Evolutionary conservation across 305 asterid genomes (phyloP).

Genomic region (Fraxinus floribunda): DNA sequence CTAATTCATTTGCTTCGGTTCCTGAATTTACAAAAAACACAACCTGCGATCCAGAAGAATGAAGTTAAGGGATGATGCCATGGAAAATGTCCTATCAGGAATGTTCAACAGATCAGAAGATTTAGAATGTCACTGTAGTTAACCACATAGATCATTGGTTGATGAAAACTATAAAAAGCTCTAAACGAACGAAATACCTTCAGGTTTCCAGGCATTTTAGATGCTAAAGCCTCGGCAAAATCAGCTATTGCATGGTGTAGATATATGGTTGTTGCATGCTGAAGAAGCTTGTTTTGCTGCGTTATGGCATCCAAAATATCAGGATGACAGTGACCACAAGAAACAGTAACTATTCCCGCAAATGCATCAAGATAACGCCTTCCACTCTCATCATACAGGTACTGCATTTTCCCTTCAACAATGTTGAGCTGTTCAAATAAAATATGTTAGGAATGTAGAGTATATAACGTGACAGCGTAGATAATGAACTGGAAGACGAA

Average conservation of each 20-base stretch:
- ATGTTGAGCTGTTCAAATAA: conserved; percentile 64
- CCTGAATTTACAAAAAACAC: conserved; percentile 96
- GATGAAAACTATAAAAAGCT: background rate
- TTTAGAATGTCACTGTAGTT: background rate
- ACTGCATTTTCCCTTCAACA: conserved; percentile 98
- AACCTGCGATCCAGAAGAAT: conserved; percentile 51
- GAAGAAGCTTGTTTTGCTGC: conserved; percentile 92
- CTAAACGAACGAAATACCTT: conserved; percentile 44
- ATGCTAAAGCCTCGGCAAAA: conserved; percentile 84
- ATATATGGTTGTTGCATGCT: conserved; percentile 90
- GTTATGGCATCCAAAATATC: conserved; percentile 58
- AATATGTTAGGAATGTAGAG: background rate
- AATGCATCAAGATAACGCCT: conserved; percentile 96
- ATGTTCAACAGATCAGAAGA: background rate
- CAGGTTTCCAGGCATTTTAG: conserved; percentile 91
- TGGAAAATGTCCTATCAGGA: background rate
- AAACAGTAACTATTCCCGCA: conserved; percentile 97
- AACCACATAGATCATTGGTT: background rate
- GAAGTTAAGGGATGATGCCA: background rate
- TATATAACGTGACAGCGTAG: background rate
- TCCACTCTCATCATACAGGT: conserved; percentile 81
- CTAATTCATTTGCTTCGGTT: conserved; percentile 95
- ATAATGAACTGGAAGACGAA: background rate
- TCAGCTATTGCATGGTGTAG: conserved; percentile 86
- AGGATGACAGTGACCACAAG: conserved; percentile 98